phyloP scores from a whole-genome alignment of 2,329 filamentous ascomycete genomes.

The Ceratocystis ficicola region DNA sequence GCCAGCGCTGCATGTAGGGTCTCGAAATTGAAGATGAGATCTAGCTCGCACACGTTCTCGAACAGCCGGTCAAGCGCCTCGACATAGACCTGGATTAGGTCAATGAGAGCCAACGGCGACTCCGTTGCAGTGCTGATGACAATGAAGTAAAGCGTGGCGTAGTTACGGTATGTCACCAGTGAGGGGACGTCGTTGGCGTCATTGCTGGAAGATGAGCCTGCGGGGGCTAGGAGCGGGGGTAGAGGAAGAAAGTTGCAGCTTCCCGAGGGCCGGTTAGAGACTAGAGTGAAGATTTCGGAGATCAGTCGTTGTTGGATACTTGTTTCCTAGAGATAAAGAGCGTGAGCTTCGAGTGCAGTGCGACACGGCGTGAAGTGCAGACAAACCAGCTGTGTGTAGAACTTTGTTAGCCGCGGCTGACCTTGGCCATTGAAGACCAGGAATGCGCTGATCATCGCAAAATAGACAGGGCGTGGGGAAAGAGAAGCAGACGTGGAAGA shows the following conservation, averaged over 20 bases:
- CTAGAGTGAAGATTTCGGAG: slow-evolving; percentile 91
- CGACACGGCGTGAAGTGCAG: too few species aligned
- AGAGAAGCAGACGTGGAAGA: neutral
- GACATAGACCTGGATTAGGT: slow-evolving; percentile 96
- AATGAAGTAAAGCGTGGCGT: slow-evolving; percentile 97
- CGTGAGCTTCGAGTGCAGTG: neutral
- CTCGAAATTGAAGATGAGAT: slow-evolving; percentile 98
- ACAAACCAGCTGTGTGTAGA: slow-evolving; percentile 86
- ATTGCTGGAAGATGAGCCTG: slow-evolving; percentile 51
- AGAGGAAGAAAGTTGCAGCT: slow-evolving; percentile 94
- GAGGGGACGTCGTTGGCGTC: slow-evolving; percentile 76
- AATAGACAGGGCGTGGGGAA: neutral
- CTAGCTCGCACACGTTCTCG: slow-evolving; percentile 96
- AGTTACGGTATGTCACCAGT: slow-evolving; percentile 94
- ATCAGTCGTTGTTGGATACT: slow-evolving; percentile 94
- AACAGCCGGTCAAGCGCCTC: slow-evolving; percentile 90
- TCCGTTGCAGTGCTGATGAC: slow-evolving; percentile 94
- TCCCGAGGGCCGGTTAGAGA: slow-evolving; percentile 78
- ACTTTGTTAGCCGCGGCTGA: slow-evolving; percentile 91
- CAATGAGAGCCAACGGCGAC: slow-evolving; percentile 85
- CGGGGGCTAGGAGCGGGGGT: slow-evolving; percentile 50
- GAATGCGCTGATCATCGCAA: slow-evolving; percentile 90
- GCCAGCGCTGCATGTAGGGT: slow-evolving; percentile 79
- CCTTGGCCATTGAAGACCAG: slow-evolving; percentile 98
- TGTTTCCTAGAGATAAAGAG: slow-evolving; percentile 57